phyloP scores from a whole-genome alignment of 768 basidiomycete genomes.

The Tubosaeta brunneosetosa region DNA sequence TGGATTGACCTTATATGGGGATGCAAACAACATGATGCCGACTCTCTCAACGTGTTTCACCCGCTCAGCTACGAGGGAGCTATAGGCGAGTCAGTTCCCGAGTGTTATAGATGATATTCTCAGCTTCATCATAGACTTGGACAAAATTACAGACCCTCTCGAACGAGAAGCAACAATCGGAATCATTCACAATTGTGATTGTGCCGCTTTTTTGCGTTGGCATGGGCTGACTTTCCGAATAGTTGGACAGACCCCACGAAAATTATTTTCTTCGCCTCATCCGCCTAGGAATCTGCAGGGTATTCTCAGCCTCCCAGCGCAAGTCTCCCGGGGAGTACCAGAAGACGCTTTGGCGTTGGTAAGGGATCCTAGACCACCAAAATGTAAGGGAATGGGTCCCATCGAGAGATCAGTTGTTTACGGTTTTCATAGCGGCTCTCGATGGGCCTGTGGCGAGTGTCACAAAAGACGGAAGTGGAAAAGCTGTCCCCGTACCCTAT shows the following conservation, averaged over 20 bases:
- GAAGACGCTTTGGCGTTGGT: conserved; percentile 73
- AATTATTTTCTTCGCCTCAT: conserved; percentile 75
- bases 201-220: neutral
- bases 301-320: conserved; percentile 65
- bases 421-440: conserved; percentile 37
- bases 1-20: conserved; percentile 98
- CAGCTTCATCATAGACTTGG: conserved; percentile 54
- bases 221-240: conserved; percentile 1
- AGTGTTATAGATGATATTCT: neutral
- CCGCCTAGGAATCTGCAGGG: conserved; percentile 72
- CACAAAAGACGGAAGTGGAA: conserved; percentile 40
- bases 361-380: conserved; percentile 52
- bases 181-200: conserved; percentile 88
- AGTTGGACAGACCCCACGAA: conserved; percentile 92
- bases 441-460: conserved; percentile 38
- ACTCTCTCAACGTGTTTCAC: conserved; percentile 82
- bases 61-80: conserved; percentile 92
- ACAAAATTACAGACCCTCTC: conserved; percentile 77
- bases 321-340: conserved; percentile 69
- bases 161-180: conserved; percentile 92
- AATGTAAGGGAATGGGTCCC: conserved; percentile 37
- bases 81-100: conserved; percentile 46
- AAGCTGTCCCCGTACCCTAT: conserved; percentile 57
- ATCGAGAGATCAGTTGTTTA: conserved; percentile 1
- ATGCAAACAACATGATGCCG: conserved; percentile 73